Base-by-base conservation (phyloP, 2,329 filamentous ascomycete genomes). In the Alternaria novae-zelandiae region DNA sequence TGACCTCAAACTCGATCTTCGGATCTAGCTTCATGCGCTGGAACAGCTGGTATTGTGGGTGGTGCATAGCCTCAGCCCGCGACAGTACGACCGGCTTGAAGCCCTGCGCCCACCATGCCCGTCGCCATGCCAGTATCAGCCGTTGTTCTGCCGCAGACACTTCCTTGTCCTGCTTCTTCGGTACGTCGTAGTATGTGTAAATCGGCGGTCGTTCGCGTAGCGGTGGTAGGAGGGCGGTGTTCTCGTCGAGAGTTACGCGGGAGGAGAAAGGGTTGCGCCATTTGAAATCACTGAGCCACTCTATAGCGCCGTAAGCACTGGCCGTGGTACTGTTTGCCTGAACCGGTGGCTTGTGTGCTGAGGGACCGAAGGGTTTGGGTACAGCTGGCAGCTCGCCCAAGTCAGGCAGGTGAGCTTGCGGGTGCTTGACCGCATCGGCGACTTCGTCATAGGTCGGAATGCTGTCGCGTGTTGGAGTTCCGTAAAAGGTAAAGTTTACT, bases 21-120 rank as follows among this genome's bases (percentile, higher is more conserved):
- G 74, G 25, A 21, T 78, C 74, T 36, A 80, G 68, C 63, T 80
- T 76, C 69, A 81, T 66, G 47, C 75, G 74, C 62, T 94, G 90
- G 57, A 97, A 82, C 57, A 89, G 84, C 68, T 89, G 85, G 77
- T 95, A 97, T 20, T 92, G 81, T 1, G 92, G 92, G 75, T 97
- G 96, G 74, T 89, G 89, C 84, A 90, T 91, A 17, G 94, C 94
- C 77, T 98, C 95, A 1, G 87, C 88, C 15, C 89, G 87, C 54
- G 91, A 90, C 59, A 98, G 81, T 44, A 98, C 91, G 8, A 96
- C 85, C 0, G 96, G 95, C 66, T 86, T 89, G 82, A 98, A 97
- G 11, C 95, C 96, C 73, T 96, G 89, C 0, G 94, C 93, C 92
- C 93, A 98, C 94, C 95, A 98, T 3, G 95, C 94, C 49, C 93